These are phyloP conservation scores for Pyrenula massariospora DNA, from an alignment of 495 filamentous ascomycete genomes.

Conservation along the genomic window DNA sequence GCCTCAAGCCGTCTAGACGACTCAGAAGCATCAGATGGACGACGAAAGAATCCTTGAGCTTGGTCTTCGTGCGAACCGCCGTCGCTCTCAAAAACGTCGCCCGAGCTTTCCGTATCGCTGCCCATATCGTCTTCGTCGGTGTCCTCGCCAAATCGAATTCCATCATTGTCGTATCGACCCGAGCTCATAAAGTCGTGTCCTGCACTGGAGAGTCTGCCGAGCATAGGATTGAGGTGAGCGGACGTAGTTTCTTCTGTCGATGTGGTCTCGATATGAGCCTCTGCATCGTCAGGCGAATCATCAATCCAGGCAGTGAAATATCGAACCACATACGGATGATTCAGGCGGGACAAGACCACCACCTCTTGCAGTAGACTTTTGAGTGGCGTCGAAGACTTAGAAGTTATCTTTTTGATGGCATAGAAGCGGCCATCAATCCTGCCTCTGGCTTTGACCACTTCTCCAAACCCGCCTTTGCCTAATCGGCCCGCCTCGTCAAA, in stretches of 20 bases:
- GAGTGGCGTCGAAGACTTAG: constrained; percentile 64
- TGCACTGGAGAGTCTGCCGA: background rate
- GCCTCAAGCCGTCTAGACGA: background rate
- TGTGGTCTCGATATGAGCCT: constrained; percentile 40
- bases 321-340: constrained; percentile 90
- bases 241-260: constrained; percentile 40
- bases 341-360: constrained; percentile 76
- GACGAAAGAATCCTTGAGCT: background rate
- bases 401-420: constrained; percentile 91
- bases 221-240: constrained; percentile 4
- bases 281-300: constrained; percentile 46
- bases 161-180: constrained; percentile 55
- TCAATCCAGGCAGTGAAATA: constrained; percentile 96
- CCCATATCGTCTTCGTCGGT: constrained; percentile 45
- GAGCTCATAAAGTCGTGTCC: constrained; percentile 41
- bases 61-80: background rate
- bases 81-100: background rate
- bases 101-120: constrained; percentile 7
- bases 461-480: constrained; percentile 89
- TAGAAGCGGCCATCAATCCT: constrained; percentile 88
- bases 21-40: background rate
- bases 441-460: constrained; percentile 93
- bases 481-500: constrained; percentile 81
- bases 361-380: constrained; percentile 87
- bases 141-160: constrained; percentile 65